These are phyloP conservation scores for Coniochaeta sp. DNA, from an alignment of 2,329 filamentous ascomycete genomes.

Conservation along the genomic window DNA sequence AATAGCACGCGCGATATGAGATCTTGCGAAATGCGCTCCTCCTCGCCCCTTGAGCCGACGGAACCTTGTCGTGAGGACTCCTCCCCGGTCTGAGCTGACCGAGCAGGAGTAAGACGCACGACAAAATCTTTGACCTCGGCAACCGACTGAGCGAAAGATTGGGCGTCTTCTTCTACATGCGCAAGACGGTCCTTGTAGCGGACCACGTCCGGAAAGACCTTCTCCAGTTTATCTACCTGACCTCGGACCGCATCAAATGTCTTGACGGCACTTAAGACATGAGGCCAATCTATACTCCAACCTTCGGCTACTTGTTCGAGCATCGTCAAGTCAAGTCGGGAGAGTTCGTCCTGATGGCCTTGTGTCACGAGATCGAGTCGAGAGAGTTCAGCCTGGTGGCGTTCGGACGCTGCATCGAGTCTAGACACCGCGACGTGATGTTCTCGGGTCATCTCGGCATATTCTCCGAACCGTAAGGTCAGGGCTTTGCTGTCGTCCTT, in stretches of 20 bases:
- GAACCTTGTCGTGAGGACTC: not conserved
- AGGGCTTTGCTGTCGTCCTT: not conserved
- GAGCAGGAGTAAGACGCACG: not conserved
- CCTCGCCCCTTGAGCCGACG: not conserved
- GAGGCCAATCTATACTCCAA: not conserved
- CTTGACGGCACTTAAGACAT: not conserved
- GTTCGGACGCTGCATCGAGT: not conserved
- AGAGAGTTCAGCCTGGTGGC: not conserved
- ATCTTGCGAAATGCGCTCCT: not conserved
- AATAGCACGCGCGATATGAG: not conserved
- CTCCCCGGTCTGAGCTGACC: not conserved
- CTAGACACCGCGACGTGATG: not conserved
- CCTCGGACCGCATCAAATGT: not conserved
- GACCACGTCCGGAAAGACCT: not conserved
- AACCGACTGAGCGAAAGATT: not conserved
- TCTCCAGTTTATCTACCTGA: not conserved
- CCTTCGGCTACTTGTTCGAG: not conserved
- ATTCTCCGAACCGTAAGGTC: not conserved
- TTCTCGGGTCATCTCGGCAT: not conserved
- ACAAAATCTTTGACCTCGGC: not conserved
- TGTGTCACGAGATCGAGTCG: not conserved
- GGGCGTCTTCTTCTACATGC: not conserved
- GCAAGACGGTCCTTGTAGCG: not conserved
- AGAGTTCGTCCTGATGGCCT: not conserved
- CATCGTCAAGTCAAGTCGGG: not conserved